Evolutionary conservation across 1,284 basidiomycete genomes (phyloP).

Genomic region (Naganishia sp.): DNA sequence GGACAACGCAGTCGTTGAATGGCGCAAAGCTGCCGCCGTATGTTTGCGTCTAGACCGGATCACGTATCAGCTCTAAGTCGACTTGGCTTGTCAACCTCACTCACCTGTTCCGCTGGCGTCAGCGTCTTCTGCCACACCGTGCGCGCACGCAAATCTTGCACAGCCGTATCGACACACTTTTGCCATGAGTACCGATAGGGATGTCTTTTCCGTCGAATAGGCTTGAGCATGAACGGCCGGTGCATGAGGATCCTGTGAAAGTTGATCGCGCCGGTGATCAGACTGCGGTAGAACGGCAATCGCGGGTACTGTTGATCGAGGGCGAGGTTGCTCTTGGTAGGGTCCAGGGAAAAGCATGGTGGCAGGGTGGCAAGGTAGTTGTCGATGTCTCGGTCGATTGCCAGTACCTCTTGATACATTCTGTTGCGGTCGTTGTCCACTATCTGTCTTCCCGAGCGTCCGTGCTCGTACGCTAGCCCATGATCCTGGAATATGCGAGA

Average conservation of each 20-base stretch:
- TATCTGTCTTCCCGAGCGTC: conserved; percentile 23
- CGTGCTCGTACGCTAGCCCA: conserved; percentile 26
- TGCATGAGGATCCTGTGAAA: conserved; percentile 31
- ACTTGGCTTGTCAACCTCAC: neutral
- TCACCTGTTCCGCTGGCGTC: conserved; percentile 29
- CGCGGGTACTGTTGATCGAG: conserved; percentile 30
- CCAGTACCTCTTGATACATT: conserved; percentile 28
- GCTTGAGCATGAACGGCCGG: conserved; percentile 32
- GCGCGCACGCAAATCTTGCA: conserved; percentile 28
- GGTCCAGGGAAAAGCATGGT: conserved; percentile 29
- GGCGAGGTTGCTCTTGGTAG: conserved; percentile 25
- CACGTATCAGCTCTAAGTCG: no score
- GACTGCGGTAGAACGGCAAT: conserved; percentile 28
- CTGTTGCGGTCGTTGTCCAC: conserved; percentile 21
- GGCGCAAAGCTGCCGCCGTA: conserved; percentile 30
- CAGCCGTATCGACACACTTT: conserved; percentile 30
- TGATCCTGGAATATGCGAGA: conserved; percentile 30
- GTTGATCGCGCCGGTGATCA: conserved; percentile 27
- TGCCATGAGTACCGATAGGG: conserved; percentile 33
- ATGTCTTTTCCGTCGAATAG: conserved; percentile 26
- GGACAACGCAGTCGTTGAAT: conserved; percentile 31
- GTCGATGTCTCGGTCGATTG: conserved; percentile 31
- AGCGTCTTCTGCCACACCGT: conserved; percentile 30
- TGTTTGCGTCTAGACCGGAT: conserved; percentile 15
- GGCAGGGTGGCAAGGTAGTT: conserved; percentile 19